A percentile compares a stretch with the other conserved stretches of the same genome.
Conservation (phyloP, 1,139 yeast genomes). For the Hansenula anomala region DNA sequence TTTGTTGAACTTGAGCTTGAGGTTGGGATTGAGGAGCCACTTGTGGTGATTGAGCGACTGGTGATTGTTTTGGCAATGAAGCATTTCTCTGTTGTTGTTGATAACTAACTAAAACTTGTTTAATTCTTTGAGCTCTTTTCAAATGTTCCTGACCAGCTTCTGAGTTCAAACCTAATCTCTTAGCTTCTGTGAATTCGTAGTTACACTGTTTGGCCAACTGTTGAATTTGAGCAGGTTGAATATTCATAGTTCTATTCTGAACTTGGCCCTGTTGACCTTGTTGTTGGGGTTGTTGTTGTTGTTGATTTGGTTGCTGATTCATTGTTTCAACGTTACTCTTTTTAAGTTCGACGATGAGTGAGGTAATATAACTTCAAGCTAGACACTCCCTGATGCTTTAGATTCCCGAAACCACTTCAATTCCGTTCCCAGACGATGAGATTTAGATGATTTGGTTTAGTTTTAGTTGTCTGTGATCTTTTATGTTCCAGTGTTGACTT, state of each 20-base stretch:
- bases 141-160: slow-evolving; percentile 68
- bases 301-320: slow-evolving; percentile 2
- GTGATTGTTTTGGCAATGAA: slow-evolving; percentile 1
- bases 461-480: too few species aligned
- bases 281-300: not conserved
- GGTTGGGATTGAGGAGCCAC: slow-evolving; percentile 17
- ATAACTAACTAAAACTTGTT: slow-evolving; percentile 20
- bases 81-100: slow-evolving; percentile 19
- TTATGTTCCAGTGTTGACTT: too few species aligned
- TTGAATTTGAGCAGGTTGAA: slow-evolving; percentile 55
- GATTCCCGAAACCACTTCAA: not conserved
- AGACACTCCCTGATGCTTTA: too few species aligned
- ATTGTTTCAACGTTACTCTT: too few species aligned
- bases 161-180: slow-evolving; percentile 48
- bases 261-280: not conserved
- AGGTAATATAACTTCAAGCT: too few species aligned
- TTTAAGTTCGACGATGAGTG: too few species aligned
- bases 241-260: slow-evolving; percentile 2
- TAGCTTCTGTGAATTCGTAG: slow-evolving; percentile 60
- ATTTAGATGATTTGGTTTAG: too few species aligned
- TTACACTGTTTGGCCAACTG: slow-evolving; percentile 58
- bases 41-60: slow-evolving; percentile 7
- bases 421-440: too few species aligned
- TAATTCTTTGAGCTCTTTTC: slow-evolving; percentile 61
- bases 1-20: slow-evolving; percentile 10